Base-by-base conservation (phyloP, 2,329 filamentous ascomycete genomes). In the Parastagonospora nodorum region DNA sequence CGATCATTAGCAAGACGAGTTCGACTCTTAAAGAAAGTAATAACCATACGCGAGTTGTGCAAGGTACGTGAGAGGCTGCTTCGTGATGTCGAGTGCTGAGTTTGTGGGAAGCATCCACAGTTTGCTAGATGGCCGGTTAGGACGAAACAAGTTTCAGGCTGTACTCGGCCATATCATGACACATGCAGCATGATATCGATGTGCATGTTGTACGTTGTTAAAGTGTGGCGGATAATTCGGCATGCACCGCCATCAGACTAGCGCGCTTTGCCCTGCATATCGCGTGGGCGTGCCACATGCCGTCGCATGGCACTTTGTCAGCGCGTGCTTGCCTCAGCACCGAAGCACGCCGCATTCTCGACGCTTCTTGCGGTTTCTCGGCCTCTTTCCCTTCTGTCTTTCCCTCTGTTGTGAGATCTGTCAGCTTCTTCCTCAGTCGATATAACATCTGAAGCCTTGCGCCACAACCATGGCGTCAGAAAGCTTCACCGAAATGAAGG, bases 401-500 rank as follows among this genome's bases (percentile, higher is more conserved):
- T 12, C 5, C 15, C 4, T 24, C 28, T 27, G 6, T n/a, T n/a
- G 29, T 8, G 8, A 27, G 32, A 36, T 44, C 32, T 36, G 32
- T 44, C 42, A 44, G 31, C 43, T 37, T 19, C 40, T 16, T 16
- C 4, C 27, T 47, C 28, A 10, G 32, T 36, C 32, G 4, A 15
- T 31, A 42, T 42, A 42, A 15, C 19, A 41, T 42, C 35, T 52
- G 28, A 14, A 32, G 4, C 19, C 32, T 30, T 19, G 27, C 12
- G 37, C 37, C 33, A 32, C 48, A 43, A 60, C 10, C 41, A 67
- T 66, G 63, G 50, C 65, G 15, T 51, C 57, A 24, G 42, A 55
- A 44, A 87, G 80, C 71, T 91, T 87, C 78, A 82, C 87, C 72
- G 83, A 82, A 55, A 92, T 92, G 88, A 31, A 49, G n/a, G 57